Evolutionary conservation across 2,329 filamentous ascomycete genomes (phyloP).

Genomic region (Tolypocladium nubicola): DNA sequence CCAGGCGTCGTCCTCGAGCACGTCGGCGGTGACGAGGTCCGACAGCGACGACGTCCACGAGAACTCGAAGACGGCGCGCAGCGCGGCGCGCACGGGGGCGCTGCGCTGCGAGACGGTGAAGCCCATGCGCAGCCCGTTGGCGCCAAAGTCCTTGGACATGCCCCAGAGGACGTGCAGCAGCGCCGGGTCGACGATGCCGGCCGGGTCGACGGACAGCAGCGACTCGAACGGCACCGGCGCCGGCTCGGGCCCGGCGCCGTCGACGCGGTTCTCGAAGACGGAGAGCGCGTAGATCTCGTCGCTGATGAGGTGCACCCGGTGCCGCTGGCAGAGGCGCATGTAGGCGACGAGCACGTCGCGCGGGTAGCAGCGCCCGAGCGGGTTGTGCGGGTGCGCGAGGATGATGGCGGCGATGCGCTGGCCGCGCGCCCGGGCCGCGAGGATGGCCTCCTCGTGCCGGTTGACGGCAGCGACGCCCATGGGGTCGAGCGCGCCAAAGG

Average conservation of each 20-base stretch:
- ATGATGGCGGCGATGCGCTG: conserved; percentile 34
- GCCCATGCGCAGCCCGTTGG: conserved; percentile 43
- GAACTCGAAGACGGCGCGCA: conserved; percentile 27
- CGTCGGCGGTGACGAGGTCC: conserved; percentile 26
- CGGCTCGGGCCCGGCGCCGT: conserved; percentile 7
- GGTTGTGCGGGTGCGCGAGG: conserved; percentile 41
- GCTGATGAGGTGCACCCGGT: conserved; percentile 41
- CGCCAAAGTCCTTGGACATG: conserved; percentile 42
- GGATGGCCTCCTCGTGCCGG: conserved; percentile 32
- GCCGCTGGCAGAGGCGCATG: conserved; percentile 34
- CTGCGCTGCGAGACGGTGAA: conserved; percentile 38
- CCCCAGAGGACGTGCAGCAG: conserved; percentile 41
- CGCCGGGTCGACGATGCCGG: conserved; percentile 32
- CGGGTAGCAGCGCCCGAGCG: conserved; percentile 37
- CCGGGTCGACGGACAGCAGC: conserved; percentile 29
- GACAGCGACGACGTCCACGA: conserved; percentile 33
- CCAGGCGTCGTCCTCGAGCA: conserved; percentile 33
- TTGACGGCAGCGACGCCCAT: conserved; percentile 27
- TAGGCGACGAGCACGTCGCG: conserved; percentile 25
- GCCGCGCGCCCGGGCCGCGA: conserved; percentile 26
- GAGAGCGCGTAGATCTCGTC: conserved; percentile 42
- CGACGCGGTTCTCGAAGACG: conserved; percentile 30
- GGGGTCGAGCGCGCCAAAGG: conserved; percentile 32
- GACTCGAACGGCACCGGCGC: conserved; percentile 30
- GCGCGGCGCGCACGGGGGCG: conserved; percentile 22